A percentile compares a stretch with the other conserved stretches of the same genome.
These are phyloP conservation scores for Salix arbutifolia DNA, from an alignment of 345 rosid genomes.

Conservation along the genomic window DNA sequence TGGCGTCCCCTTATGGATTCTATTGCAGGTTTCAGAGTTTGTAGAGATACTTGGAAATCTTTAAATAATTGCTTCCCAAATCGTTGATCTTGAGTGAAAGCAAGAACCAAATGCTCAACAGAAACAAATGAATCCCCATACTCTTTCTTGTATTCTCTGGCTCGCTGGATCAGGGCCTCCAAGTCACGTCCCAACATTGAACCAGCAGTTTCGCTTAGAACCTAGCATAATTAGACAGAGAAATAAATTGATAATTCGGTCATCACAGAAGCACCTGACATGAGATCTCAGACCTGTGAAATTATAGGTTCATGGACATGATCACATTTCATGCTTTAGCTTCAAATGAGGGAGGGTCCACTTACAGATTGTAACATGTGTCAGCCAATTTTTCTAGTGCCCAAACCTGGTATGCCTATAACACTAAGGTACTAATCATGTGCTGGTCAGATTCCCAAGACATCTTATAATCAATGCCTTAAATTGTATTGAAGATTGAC, in stretches of 20 bases:
- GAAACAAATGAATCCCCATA: slow-evolving; percentile 88
- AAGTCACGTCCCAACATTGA: slow-evolving; percentile 94
- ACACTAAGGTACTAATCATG: background rate
- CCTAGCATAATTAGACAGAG: slow-evolving; percentile 39
- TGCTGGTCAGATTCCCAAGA: background rate
- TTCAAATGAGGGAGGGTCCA: background rate
- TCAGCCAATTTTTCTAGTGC: background rate
- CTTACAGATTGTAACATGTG: background rate
- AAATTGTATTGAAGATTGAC: background rate
- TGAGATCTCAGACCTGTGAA: background rate
- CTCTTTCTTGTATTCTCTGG: slow-evolving; percentile 83
- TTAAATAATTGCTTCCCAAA: slow-evolving; percentile 85
- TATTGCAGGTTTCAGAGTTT: slow-evolving; percentile 67
- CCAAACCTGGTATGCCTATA: background rate
- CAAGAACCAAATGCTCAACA: slow-evolving; percentile 96
- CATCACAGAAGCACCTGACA: background rate
- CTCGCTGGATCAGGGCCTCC: slow-evolving; percentile 76
- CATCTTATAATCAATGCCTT: background rate
- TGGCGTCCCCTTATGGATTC: slow-evolving; percentile 93
- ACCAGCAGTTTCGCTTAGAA: slow-evolving; percentile 81
- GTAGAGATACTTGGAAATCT: slow-evolving; percentile 73
- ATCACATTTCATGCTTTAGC: background rate
- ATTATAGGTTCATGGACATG: background rate
- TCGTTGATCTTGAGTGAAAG: slow-evolving; percentile 65
- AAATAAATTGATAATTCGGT: slow-evolving; percentile 5